These are phyloP conservation scores for Alternaria burnsii DNA, from an alignment of 2,329 filamentous ascomycete genomes.

Conservation along the genomic window DNA sequence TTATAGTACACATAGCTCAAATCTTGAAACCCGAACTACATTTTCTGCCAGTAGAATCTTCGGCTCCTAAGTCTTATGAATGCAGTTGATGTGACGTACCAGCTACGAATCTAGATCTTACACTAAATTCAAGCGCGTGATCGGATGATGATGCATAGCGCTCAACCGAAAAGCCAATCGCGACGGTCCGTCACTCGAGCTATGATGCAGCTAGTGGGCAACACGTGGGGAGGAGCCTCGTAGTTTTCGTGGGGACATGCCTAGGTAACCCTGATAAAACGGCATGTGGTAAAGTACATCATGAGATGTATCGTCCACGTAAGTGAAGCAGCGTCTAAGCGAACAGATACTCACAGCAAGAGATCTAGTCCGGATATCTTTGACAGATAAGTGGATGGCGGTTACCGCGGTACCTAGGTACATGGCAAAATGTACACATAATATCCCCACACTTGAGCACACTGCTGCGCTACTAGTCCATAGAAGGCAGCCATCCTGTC, in stretches of 20 bases:
- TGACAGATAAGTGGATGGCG: neutral
- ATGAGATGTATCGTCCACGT: neutral
- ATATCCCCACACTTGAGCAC: neutral
- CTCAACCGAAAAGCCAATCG: slow-evolving; percentile 6
- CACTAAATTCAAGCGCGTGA: slow-evolving; percentile 1
- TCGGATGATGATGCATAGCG: slow-evolving; percentile 4
- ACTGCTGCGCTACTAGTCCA: neutral
- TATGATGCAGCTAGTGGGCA: slow-evolving; percentile 5
- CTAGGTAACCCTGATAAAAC: neutral
- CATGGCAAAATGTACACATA: neutral
- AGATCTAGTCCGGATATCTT: neutral
- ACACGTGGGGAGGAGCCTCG: slow-evolving; percentile 6
- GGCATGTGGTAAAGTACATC: neutral
- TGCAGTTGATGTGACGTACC: neutral
- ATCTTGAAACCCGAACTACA: neutral
- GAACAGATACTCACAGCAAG: neutral
- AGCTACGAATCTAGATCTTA: neutral
- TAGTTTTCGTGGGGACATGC: neutral
- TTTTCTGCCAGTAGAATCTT: neutral
- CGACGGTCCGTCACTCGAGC: slow-evolving; percentile 3
- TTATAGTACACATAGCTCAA: neutral
- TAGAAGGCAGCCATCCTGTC: neutral
- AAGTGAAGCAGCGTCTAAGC: neutral
- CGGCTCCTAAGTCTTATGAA: neutral
- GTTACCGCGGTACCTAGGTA: neutral